Evolutionary conservation across 2,329 filamentous ascomycete species (phyloP).

Genomic region (Biscogniauxia marginata): DNA sequence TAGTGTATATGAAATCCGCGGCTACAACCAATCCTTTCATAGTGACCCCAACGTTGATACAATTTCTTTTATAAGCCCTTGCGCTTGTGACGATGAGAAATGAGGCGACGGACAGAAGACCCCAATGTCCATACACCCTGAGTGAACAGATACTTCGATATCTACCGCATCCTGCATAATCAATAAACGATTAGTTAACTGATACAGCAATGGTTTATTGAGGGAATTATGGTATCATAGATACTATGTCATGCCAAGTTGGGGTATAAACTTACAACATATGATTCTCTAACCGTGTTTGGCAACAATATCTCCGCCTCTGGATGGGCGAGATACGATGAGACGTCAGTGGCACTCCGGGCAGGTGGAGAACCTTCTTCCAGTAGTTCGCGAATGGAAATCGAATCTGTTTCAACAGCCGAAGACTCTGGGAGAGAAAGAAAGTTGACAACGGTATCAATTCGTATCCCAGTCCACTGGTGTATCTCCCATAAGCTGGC

Average conservation of each 20-base stretch:
- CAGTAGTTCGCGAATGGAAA: constrained; percentile 11
- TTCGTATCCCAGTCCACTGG: constrained; percentile 68
- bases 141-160: constrained; percentile 27
- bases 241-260: background rate
- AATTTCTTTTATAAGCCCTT: constrained; percentile 18
- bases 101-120: constrained; percentile 23
- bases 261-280: constrained; percentile 15
- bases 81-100: constrained; percentile 17
- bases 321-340: constrained; percentile 9
- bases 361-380: background rate
- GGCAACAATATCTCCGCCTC: constrained; percentile 9
- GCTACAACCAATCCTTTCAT: background rate
- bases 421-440: constrained; percentile 49
- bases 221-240: background rate
- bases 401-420: background rate
- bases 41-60: constrained; percentile 15
- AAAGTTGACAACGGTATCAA: constrained; percentile 82
- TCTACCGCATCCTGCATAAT: constrained; percentile 28
- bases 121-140: constrained; percentile 28
- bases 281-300: constrained; percentile 21
- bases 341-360: constrained; percentile 1
- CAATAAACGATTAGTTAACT: background rate
- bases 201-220: constrained; percentile 2
- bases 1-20: constrained; percentile 6
- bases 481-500: constrained; percentile 70